Evolutionary conservation across 495 filamentous ascomycete species (phyloP), one percentile per base, ranked within the genome.

Genomic region (Aspergillus campestris): DNA sequence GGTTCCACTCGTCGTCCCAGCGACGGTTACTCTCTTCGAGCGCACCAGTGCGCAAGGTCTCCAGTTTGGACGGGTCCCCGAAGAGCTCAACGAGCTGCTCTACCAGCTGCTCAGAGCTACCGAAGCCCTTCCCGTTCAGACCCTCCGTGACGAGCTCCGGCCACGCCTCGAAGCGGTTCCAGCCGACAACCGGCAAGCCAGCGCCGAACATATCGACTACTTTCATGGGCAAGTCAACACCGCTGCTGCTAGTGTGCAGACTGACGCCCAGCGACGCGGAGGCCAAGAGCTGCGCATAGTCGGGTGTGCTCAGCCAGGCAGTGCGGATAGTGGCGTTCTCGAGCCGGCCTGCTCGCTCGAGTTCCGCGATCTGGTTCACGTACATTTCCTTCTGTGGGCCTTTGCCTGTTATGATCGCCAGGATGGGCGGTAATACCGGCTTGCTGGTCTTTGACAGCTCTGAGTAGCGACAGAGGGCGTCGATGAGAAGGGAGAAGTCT

Each of bases 121-220:
- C 75, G 55, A 96, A 96, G 7, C 89, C 87, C 43, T 72, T 68
- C 9, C 90, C 90, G 60, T 95, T 96, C 13, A 81, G 72, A n/a
- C 84, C 84, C 55, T 95, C 87, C 14, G 73, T 82, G 3, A 95
- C 86, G 42, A 96, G 64, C 66, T 96, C 90, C 13, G 78, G 74
- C 78, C 91, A 95, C 40, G 87, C 87, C 59, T 88, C 79, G 53
- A 90, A 96, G 7, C 73, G 75, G 14, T 68, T 73, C 77, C 89
- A 95, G 14, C 89, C 92, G 2, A 81, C 83, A 4, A 99, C 94
- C 0, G 92, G 92, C 41, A 99, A 64, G 0, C 92, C 92, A 0
- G 88, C 83, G 0, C 92, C 92, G 57, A 97, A 95, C 87, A 99
- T 92, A 56, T 99, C 92, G 6, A 99, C 90, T 7, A 99, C 90